Base-by-base conservation (phyloP, 176 grass and related monocot species). In the Poa pratensis region DNA sequence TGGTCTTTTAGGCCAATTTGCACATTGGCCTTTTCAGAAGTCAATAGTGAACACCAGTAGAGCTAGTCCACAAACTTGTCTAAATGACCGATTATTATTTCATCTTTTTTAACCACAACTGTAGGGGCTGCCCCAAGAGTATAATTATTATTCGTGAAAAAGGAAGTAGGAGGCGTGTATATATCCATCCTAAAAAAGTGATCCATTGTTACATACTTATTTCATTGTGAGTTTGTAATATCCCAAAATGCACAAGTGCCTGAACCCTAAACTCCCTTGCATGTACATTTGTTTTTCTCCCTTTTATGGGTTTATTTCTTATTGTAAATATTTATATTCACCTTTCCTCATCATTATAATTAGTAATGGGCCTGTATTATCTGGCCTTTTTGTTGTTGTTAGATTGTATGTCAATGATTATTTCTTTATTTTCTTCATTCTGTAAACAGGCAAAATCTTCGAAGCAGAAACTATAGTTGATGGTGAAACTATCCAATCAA, bases 401-500 rank as follows among this genome's bases (percentile, higher is more conserved):
- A 66, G 15, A 39, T 58, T 80, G 67, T 68, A 9, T 79, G 11
- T 67, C n/a, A 71, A 50, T 57, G 11, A 26, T 73, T 14, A 26
- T 8, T 65, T 81, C 13, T 80, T 69, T 54, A 49, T 69, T 49
- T 72, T 37, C 59, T 82, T 60, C 37, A 5, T 73, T 20, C 19
- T 77, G 48, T 82, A 79, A n/a, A 67, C 23, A 94, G 92, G 86
- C 14, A 80, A 88, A 46, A 84, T 94, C n/a, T 94, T 83, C 77
- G 92, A 94, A 88, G 51, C 76, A 86, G 84, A 82, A 90, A 83
- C 72, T 3, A 77, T 76, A 65, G 76, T 94, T 83, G 90, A 83
- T 67, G 87, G 85, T 10, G 73, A 92, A 83, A 90, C 73, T 58
- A 94, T 94, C 82, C 85, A 63, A 63, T 83, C 84, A 65, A 94